These are phyloP conservation scores for Fragaria ananassa DNA, from an alignment of 306 rosid species.

Conservation along the genomic window DNA sequence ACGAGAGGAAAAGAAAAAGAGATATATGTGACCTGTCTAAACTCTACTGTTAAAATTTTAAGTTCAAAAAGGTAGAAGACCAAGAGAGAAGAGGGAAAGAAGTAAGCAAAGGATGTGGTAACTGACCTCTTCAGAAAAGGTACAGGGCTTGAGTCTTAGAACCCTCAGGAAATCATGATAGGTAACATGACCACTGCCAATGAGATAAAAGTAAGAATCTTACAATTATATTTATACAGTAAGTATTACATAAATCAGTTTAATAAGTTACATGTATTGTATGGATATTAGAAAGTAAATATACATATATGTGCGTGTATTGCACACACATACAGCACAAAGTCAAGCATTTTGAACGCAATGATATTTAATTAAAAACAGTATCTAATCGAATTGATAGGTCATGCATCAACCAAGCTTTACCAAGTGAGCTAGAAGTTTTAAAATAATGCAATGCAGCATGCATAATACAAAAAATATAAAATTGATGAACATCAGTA, in stretches of 20 bases:
- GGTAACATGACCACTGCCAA: slow-evolving; percentile 72
- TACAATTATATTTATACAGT: no score
- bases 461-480: not conserved
- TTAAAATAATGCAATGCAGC: not conserved
- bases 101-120: slow-evolving; percentile 13
- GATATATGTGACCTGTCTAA: not conserved
- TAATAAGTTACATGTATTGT: not conserved
- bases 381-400: not conserved
- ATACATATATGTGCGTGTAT: not conserved
- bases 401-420: not conserved
- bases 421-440: not conserved
- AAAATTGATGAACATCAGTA: not conserved
- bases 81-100: not conserved
- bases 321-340: not conserved
- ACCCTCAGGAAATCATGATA: slow-evolving; percentile 67
- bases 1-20: not conserved
- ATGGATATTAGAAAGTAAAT: not conserved
- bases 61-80: slow-evolving; percentile 2
- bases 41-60: not conserved
- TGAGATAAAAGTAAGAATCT: slow-evolving; percentile 16
- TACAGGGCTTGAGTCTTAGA: slow-evolving; percentile 63
- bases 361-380: not conserved
- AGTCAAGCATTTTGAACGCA: not conserved
- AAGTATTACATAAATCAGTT: not conserved
- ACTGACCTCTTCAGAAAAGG: slow-evolving; percentile 72